phyloP scores from a whole-genome alignment of 768 basidiomycete species.

The Gloeopeniophorella convolvens region DNA sequence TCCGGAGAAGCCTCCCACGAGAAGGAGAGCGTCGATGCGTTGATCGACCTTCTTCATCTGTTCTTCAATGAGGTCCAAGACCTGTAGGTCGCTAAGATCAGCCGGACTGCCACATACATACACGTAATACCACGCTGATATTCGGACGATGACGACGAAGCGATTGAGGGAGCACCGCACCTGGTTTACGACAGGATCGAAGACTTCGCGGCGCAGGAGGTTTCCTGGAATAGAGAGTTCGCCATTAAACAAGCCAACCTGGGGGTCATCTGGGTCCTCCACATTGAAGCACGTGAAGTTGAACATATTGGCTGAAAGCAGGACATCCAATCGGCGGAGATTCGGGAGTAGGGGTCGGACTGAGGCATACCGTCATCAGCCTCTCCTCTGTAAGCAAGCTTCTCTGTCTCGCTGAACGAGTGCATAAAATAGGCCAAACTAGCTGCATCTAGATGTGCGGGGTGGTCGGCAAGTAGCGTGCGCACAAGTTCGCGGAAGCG shows the following conservation, averaged over 20 bases:
- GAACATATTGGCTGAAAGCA: conserved; percentile 65
- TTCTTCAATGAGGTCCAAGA: conserved; percentile 71
- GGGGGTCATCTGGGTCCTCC: conserved; percentile 73
- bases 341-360: background rate
- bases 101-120: conserved; percentile 2
- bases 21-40: conserved; percentile 72
- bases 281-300: conserved; percentile 89
- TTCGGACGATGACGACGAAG: background rate
- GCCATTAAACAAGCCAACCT: conserved; percentile 75
- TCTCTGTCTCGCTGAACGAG: conserved; percentile 84
- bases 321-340: conserved; percentile 4
- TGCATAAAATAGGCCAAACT: conserved; percentile 87
- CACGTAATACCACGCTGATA: conserved; percentile 1
- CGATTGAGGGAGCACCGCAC: conserved; percentile 32
- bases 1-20: conserved; percentile 87
- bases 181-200: conserved; percentile 80
- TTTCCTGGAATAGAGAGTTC: conserved; percentile 79
- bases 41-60: conserved; percentile 64
- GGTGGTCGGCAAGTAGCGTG: conserved; percentile 74
- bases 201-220: conserved; percentile 74
- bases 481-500: conserved; percentile 78
- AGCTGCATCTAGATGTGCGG: conserved; percentile 74
- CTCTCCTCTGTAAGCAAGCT: conserved; percentile 66
- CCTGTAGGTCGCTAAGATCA: conserved; percentile 35
- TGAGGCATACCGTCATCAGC: conserved; percentile 62